Evolutionary conservation across 768 basidiomycete genomes (phyloP), one percentile per base, ranked within the genome.

Genomic region (Boletus tylopilopsis): DNA sequence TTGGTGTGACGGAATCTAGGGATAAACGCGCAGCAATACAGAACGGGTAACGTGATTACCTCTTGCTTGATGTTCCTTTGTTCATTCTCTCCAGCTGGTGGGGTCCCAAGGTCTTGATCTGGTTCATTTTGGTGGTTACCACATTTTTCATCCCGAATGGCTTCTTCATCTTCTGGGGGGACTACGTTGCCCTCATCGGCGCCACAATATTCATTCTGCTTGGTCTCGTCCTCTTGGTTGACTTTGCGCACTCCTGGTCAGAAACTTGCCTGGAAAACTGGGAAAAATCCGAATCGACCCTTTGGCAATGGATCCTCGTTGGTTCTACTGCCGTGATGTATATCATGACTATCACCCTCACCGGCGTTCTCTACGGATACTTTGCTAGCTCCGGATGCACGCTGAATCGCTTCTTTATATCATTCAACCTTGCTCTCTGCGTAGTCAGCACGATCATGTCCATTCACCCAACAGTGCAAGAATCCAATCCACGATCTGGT

Each of bases 81-180:
- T 56, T 68, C 49, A 68, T 35, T 13, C 30, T 25, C 23, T 23
- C 16, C 57, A 95, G 94, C 24, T 99, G 94, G 94, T 99, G 96
- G 96, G 96, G 96, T 21, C 95, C 94, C 3, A 99, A 99, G 66
- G 84, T 90, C 43, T 76, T 96, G 9, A 73, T 89, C 9, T 99
- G 94, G 91, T 64, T 96, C 30, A 60, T 92, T 53, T 80, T 99
- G 49, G 74, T 93, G 40, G 77, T 77, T 54, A 69, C 87, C 21
- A 86, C 90, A 1, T 99, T 98, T 77, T 85, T 94, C 69, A 95
- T 98, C 61, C 96, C 95, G 0, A 97, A 97, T 67, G 87, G 81
- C 40, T 86, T 87, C 94, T 98, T 98, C 74, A 94, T 98, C 73
- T 90, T 96, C 68, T 98, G 93, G 88, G 94, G 94, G 29, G 93